phyloP scores from a whole-genome alignment of 768 basidiomycete species.

The Pseudohyphozyma bogoriensis region DNA sequence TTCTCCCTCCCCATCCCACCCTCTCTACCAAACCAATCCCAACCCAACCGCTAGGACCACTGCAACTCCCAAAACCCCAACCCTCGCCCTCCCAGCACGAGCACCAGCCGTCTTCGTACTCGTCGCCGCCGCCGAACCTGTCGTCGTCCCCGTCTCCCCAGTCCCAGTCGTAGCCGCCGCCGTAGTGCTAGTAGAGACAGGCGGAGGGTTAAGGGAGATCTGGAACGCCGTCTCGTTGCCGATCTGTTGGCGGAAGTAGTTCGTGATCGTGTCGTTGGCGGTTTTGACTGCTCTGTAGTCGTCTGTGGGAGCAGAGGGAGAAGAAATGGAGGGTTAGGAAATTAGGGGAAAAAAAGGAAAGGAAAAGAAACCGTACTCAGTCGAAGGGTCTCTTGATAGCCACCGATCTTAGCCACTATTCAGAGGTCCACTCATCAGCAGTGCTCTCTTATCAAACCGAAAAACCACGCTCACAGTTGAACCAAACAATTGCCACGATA shows the following conservation, averaged over 20 bases:
- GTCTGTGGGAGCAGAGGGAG: neutral
- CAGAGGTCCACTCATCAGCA: neutral
- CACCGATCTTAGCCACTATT: conserved; percentile 5
- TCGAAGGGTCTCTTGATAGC: neutral
- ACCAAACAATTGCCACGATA: conserved; percentile 3
- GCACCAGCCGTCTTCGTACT: neutral
- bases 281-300: conserved; percentile 15
- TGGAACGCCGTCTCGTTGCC: conserved; percentile 15
- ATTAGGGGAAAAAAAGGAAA: too few species aligned
- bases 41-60: too few species aligned
- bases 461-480: conserved; percentile 19
- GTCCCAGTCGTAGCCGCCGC: neutral
- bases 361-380: neutral
- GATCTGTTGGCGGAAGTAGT: conserved; percentile 9
- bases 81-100: neutral
- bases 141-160: neutral
- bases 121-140: neutral
- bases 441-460: too few species aligned
- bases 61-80: too few species aligned
- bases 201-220: neutral
- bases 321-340: too few species aligned
- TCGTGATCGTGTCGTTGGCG: conserved; percentile 11
- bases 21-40: too few species aligned
- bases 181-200: neutral
- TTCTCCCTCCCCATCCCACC: too few species aligned